A percentile compares a stretch with the other conserved stretches of the same genome.
These are phyloP conservation scores for Rhododendron henanense DNA, from an alignment of 148 eudicot genomes.

Conservation along the genomic window DNA sequence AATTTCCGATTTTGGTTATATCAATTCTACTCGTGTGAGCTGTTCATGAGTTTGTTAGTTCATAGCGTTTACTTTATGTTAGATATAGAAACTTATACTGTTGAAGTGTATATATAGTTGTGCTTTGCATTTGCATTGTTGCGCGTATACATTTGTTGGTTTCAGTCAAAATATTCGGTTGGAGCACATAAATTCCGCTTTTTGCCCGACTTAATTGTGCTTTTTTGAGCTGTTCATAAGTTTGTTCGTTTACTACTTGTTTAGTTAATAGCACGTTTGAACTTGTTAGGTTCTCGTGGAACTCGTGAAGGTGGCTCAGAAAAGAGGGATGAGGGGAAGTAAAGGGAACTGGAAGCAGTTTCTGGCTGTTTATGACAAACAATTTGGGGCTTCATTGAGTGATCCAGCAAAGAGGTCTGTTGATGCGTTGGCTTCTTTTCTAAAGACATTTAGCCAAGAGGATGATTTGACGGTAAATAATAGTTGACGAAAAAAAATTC, in stretches of 20 bases:
- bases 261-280: not conserved
- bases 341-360: conserved; percentile 90
- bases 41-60: not conserved
- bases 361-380: conserved; percentile 50
- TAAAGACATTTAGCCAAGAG: conserved; percentile 55
- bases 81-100: no score
- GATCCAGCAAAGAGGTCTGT: conserved; percentile 66
- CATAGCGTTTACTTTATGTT: not conserved
- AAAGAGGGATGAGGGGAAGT: conserved; percentile 64
- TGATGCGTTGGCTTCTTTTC: conserved; percentile 53
- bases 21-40: not conserved
- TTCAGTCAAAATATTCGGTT: not conserved
- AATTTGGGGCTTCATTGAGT: conserved; percentile 69
- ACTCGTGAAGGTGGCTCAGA: conserved; percentile 72
- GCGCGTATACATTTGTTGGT: not conserved
- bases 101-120: not conserved
- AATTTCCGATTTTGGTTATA: not conserved
- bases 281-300: conserved; percentile 56
- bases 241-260: not conserved
- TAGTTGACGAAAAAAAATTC: not conserved
- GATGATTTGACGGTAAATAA: conserved; percentile 57
- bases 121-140: not conserved
- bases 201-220: not conserved
- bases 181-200: not conserved
- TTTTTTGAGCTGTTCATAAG: not conserved